These are phyloP conservation scores for Talaromyces nanjingensis DNA, from an alignment of 495 filamentous ascomycete species.

Conservation along the genomic window DNA sequence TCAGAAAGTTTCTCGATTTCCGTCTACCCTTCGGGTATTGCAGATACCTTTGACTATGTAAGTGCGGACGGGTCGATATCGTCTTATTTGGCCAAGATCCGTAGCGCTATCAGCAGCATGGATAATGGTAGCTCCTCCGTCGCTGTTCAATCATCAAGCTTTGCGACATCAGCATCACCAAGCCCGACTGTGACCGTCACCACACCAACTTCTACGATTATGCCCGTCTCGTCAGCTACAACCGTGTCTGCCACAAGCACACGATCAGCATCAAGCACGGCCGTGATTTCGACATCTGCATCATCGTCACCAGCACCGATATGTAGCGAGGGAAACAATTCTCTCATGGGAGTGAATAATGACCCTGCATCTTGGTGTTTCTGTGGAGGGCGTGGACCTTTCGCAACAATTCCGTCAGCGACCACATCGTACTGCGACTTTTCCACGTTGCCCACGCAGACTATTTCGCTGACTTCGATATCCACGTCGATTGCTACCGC, in stretches of 20 bases:
- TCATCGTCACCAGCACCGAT: not conserved
- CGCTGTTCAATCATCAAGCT: not conserved
- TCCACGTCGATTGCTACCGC: not conserved
- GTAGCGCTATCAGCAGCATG: conserved; percentile 1
- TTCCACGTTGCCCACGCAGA: conserved; percentile 2
- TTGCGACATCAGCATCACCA: not conserved
- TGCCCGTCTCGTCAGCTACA: not conserved
- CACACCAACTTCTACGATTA: not conserved
- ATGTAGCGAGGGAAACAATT: conserved; percentile 1
- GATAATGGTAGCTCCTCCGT: not conserved
- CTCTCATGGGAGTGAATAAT: conserved; percentile 4
- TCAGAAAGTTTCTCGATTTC: not conserved
- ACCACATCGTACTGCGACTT: conserved; percentile 7
- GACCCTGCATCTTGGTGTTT: conserved; percentile 6
- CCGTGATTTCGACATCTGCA: not conserved
- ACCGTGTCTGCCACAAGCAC: not conserved
- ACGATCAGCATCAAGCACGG: not conserved
- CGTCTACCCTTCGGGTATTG: not conserved
- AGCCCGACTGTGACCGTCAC: not conserved
- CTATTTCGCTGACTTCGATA: conserved; percentile 5
- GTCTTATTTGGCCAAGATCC: not conserved
- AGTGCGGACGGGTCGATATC: not conserved
- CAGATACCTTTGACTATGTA: not conserved
- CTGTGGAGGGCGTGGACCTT: conserved; percentile 3
- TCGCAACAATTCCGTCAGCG: conserved; percentile 1